Base-by-base conservation (phyloP, 2,329 filamentous ascomycete species). In the Paracamarosporium sp. region DNA sequence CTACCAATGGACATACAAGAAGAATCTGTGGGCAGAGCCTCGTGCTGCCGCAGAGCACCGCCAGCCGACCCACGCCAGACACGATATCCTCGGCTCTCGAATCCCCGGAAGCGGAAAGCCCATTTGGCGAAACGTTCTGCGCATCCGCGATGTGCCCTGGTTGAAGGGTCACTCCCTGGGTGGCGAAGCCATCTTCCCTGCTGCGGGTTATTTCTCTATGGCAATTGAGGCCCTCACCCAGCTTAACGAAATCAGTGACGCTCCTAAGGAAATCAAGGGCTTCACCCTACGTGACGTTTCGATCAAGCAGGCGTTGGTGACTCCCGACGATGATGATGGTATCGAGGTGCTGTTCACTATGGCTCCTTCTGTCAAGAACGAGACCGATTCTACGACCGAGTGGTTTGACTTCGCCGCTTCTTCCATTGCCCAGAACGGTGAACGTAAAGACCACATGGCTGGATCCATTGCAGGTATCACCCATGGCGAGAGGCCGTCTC, bases 161-260 rank as follows among this genome's bases (percentile, higher is more conserved):
- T 17, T 38, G 35, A 38, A 38, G 35, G 12, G n/a, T n/a, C 35
- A 38, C 15, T 11, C 35, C 5, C 40, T 76, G 15, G 54, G 50
- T 3, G 61, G 60, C 17, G 50, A 60, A 0, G 57, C 69, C n/a
- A 41, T 75, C 2, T 73, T 66, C 56, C 74, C 72, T 13, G 27
- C 44, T 13, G 44, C 44, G 5, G 44, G 27, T 11, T 28, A 47
- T n/a, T 20, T 47, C 15, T 17, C 44, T 4, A 20, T 33, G 15
- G 44, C 44, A 12, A 47, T 47, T 8, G 44, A 47, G n/a, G 44
- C 27, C 3, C 22, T 33, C 2, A 27, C 22, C 4, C 44, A 47
- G n/a, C 13, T 22, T n/a, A 30, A 28, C 17, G 27, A 31, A 28
- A 6, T 33, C 27, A 20, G 13, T 9, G n/a, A 33, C 4, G 27